Conservation (phyloP, 2,329 filamentous ascomycete genomes). For the Hawksworthiomyces lignivorus region DNA sequence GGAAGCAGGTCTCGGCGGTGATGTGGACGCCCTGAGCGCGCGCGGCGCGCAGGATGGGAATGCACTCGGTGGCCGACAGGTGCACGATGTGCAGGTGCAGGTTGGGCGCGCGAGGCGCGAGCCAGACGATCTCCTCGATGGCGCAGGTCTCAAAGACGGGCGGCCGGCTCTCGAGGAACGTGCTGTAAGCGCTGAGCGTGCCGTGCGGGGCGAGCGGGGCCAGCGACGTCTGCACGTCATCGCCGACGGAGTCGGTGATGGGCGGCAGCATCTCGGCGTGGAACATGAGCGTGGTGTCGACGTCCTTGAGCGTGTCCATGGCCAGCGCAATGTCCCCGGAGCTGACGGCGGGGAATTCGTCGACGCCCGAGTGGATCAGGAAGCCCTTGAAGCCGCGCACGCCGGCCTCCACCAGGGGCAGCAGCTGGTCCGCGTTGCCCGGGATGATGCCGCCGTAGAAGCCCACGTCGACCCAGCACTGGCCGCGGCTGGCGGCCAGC, state of each 20-base stretch:
- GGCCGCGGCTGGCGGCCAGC: constrained; percentile 69
- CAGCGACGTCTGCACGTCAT: constrained; percentile 60
- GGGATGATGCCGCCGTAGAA: constrained; percentile 95
- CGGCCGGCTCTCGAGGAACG: constrained; percentile 86
- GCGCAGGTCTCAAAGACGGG: constrained; percentile 87
- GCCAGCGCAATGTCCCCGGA: constrained; percentile 69
- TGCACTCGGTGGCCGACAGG: constrained; percentile 79
- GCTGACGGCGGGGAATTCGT: constrained; percentile 91
- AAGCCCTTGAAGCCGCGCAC: constrained; percentile 97
- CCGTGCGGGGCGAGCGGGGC: constrained; percentile 65
- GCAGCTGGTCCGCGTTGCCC: constrained; percentile 73
- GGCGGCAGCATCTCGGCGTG: constrained; percentile 98
- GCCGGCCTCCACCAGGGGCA: constrained; percentile 72
- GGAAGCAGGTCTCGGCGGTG: constrained; percentile 92
- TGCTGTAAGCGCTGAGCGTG: constrained; percentile 70
- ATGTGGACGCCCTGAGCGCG: constrained; percentile 69
- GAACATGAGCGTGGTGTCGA: constrained; percentile 93
- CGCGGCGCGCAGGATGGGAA: constrained; percentile 70
- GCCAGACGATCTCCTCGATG: constrained; percentile 74
- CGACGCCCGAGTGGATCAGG: constrained; percentile 91
- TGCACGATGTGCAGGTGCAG: constrained; percentile 91
- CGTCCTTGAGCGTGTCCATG: constrained; percentile 71
- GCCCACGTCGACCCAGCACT: constrained; percentile 98
- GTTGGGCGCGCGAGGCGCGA: constrained; percentile 71
- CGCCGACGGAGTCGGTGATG: constrained; percentile 69